Base-by-base conservation (phyloP, 106 monocot genomes). In the Dioscorea dumetorum region DNA sequence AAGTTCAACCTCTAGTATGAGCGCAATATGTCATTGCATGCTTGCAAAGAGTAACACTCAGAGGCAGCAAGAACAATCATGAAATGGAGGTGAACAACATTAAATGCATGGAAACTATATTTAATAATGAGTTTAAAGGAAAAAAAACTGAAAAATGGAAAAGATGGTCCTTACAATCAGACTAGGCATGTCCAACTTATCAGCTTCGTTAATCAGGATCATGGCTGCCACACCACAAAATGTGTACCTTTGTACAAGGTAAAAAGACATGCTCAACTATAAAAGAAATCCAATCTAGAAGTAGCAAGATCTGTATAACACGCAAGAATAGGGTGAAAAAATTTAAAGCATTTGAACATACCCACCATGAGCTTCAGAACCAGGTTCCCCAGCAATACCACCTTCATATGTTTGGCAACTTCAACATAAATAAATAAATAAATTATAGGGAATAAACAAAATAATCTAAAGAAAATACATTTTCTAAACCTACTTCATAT, bases 311-410 rank as follows among this genome's bases (percentile, higher is more conserved):
- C 41, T 41, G 6, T 41, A 41, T 41, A 41, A 41, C 41, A 41
- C 41, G 6, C 0, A 8, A 54, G 12, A 54, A 5, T 5, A 24
- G 8, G 11, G 61, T 12, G 49, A 18, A n/a, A 24, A 61, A 49
- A 15, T 48, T 32, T 28, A 33, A 68, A 16, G 11, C 24, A 57
- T 17, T 52, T 77, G 72, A 76, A 91, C 89, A 73, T 99, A 99
- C 99, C 99, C 99, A 87, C 99, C 99, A 87, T 99, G 99, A 77
- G 99, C 99, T 87, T 99, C 99, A 77, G 99, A 90, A 66, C 85
- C 79, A 49, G 93, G 99, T 57, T 99, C 99, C 67, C 99, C 99
- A 69, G 89, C 80, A 85, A 99, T 90, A 75, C 99, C 99, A 76
- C 99, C 99, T 87, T 99, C 99, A 72, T 90, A 99, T 74, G 99